Evolutionary conservation across 2,329 filamentous ascomycete genomes (phyloP).

Genomic region (Pestalotiopsis sp.): DNA sequence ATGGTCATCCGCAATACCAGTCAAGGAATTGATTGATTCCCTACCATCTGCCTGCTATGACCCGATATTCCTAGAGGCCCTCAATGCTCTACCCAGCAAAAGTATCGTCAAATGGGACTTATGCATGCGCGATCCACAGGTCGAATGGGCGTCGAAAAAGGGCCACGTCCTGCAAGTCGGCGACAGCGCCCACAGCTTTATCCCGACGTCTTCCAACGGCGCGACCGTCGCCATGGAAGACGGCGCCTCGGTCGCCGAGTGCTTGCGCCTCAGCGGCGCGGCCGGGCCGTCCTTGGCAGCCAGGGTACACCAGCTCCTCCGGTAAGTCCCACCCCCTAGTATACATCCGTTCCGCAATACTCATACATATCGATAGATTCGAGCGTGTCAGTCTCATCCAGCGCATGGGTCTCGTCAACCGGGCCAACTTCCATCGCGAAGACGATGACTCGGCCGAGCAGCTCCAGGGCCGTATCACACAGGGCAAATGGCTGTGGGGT

Average conservation of each 20-base stretch:
- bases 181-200: constrained; percentile 36
- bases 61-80: constrained; percentile 15
- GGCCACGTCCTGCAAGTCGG: constrained; percentile 34
- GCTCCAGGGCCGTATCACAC: background rate
- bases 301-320: constrained; percentile 14
- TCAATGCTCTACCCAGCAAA: constrained; percentile 18
- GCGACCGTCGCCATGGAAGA: constrained; percentile 38
- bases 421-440: background rate
- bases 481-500: constrained; percentile 7
- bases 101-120: constrained; percentile 42
- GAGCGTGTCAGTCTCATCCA: constrained; percentile 15
- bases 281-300: constrained; percentile 23
- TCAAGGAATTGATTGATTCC: background rate
- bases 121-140: constrained; percentile 34
- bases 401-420: constrained; percentile 13
- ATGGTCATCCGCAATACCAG: background rate
- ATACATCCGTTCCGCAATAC: no score
- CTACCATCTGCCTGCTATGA: background rate
- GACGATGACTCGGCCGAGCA: background rate
- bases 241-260: constrained; percentile 31
- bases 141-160: constrained; percentile 28
- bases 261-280: constrained; percentile 29
- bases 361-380: background rate
- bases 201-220: constrained; percentile 36
- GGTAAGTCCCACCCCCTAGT: background rate